Percentiles rank a stretch among this genome's conserved stretches.
Conservation (phyloP, 139 green algal species). For the Nannochloris sp. region DNA sequence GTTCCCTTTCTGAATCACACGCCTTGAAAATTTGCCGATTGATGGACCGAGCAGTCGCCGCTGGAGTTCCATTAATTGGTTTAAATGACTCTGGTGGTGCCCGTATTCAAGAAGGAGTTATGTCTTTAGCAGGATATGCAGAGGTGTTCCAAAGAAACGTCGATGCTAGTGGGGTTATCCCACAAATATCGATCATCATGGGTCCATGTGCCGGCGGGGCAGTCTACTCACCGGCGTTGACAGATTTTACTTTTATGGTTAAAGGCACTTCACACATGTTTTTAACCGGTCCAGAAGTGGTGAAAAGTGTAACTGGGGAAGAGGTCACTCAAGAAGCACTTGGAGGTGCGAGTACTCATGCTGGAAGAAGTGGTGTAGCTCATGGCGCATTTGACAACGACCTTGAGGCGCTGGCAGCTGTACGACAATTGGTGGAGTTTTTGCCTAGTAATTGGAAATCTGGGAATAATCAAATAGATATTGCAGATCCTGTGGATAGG, state of each 20-base stretch:
- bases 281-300: constrained; percentile 57
- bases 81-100: constrained; percentile 63
- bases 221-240: constrained; percentile 67
- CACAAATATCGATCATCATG: constrained; percentile 58
- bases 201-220: constrained; percentile 59
- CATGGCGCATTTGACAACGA: constrained; percentile 52
- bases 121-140: constrained; percentile 51
- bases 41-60: constrained; percentile 29
- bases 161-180: constrained; percentile 61
- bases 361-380: constrained; percentile 45
- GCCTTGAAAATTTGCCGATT: constrained; percentile 53
- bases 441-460: constrained; percentile 39
- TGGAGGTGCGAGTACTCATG: constrained; percentile 49
- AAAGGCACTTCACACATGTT: constrained; percentile 57
- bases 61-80: constrained; percentile 44
- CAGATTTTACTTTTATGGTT: constrained; percentile 70
- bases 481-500: constrained; percentile 22
- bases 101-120: constrained; percentile 62
- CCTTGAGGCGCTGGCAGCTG: constrained; percentile 44
- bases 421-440: constrained; percentile 48
- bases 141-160: constrained; percentile 59
- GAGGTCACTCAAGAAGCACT: constrained; percentile 49
- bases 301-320: constrained; percentile 42
- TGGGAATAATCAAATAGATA: not conserved
- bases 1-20: constrained; percentile 49